Percentiles rank a stretch among this genome's conserved stretches.
These are phyloP conservation scores for Rosa rugosa DNA, from an alignment of 306 rosid genomes.

Conservation along the genomic window DNA sequence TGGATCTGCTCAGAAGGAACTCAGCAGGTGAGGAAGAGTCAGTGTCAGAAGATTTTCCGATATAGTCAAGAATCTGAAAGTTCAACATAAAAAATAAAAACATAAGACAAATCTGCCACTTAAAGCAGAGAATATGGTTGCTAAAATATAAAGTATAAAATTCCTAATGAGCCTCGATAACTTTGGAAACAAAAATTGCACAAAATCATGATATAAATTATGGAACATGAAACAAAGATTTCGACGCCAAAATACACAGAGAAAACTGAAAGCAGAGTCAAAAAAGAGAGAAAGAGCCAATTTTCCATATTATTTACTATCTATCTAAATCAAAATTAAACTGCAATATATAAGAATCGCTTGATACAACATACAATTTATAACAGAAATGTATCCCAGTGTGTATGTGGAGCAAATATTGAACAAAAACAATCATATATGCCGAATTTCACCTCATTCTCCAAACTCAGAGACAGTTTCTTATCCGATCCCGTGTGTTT, in stretches of 20 bases:
- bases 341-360: not conserved
- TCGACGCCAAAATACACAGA: not conserved
- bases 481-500: slow-evolving; percentile 93
- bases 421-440: not conserved
- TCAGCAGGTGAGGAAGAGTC: slow-evolving; percentile 78
- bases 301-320: not conserved
- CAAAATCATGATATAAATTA: not conserved
- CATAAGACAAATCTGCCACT: not conserved
- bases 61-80: slow-evolving; percentile 75
- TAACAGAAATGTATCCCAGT: not conserved
- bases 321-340: not conserved
- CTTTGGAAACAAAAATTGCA: not conserved
- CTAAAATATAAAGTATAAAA: not conserved
- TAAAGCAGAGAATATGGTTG: not conserved
- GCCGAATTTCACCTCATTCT: slow-evolving; percentile 64
- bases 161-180: not conserved
- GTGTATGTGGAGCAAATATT: no score
- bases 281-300: not conserved
- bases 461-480: slow-evolving; percentile 87
- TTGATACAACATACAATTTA: not conserved
- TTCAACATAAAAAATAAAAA: slow-evolving; percentile 4
- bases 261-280: not conserved
- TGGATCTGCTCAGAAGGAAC: slow-evolving; percentile 58
- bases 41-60: slow-evolving; percentile 74
- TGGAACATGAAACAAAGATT: not conserved